Evolutionary conservation across 2,329 filamentous ascomycete species (phyloP), one percentile per base, ranked within the genome.

Genomic region (Phialophora expanda): DNA sequence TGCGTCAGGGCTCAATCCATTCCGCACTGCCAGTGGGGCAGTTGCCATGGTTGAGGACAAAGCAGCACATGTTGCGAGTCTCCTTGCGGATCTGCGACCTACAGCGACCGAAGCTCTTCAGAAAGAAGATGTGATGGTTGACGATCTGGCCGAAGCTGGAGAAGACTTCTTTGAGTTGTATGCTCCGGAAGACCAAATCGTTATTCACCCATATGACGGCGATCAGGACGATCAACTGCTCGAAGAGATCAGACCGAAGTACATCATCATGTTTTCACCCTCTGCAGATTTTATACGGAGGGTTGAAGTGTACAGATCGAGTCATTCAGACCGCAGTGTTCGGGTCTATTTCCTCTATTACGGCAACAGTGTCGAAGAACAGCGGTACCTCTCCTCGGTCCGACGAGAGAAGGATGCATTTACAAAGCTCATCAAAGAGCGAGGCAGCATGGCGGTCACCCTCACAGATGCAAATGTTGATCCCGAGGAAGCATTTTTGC

Each of bases 231-330:
- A 98, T 75, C 92, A 96, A 76, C 85, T 98, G n/a, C 85, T 99
- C 1, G 94, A 99, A 76, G 95, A 99, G 78, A 85, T 95, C 65
- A 93, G 91, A 74, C 95, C 95, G 38, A 89, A 91, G 66, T 97
- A 97, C 77, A 92, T 99, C 66, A 90, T 99, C 80, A 98, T 99
- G 95, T 99, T 97, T 78, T 95, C 98, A 76, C 94, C 95, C 0
- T 93, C 98, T 71, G 88, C 94, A 2, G 89, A 94, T 2, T 99
- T 99, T 77, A 97, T 98, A 74, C 88, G 95, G 14, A 86, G 94
- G 44, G 90, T 99, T 22, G 95, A 99, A 76, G 93, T 98, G 1
- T 99, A 98, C 78, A 89, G 95, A 46, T 97, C 93, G 60, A 97
- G 93, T 9, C 95, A 99, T 78, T 70, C 70, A 2, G 67, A 67